These are phyloP conservation scores for Cardiospermum halicacabum DNA, from an alignment of 345 rosid species.

Conservation along the genomic window DNA sequence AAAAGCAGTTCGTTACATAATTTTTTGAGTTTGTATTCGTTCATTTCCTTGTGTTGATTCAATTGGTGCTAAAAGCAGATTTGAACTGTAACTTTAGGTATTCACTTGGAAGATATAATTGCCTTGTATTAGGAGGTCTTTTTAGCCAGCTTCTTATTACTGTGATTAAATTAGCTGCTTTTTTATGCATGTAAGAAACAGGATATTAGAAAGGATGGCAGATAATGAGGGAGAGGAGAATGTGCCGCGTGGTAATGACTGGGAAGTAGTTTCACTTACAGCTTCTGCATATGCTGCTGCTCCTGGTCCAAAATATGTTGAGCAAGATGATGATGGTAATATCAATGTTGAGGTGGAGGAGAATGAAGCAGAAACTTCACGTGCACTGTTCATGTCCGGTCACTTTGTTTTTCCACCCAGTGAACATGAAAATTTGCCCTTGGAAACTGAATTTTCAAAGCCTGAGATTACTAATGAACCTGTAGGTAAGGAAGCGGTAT, in stretches of 20 bases:
- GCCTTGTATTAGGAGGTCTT: no score
- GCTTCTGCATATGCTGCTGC: constrained; percentile 92
- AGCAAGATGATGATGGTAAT: constrained; percentile 32
- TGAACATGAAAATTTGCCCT: constrained; percentile 59
- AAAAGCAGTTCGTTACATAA: not conserved
- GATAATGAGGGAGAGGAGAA: constrained; percentile 44
- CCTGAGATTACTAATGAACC: constrained; percentile 33
- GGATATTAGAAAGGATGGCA: constrained; percentile 37
- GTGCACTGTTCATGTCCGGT: constrained; percentile 61
- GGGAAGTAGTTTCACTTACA: constrained; percentile 95
- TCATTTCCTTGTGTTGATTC: no score
- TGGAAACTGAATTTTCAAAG: constrained; percentile 31
- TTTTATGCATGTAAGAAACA: constrained; percentile 8
- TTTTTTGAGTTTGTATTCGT: not conserved
- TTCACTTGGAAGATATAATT: no score
- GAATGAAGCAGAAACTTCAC: constrained; percentile 54
- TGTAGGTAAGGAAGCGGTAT: constrained; percentile 33
- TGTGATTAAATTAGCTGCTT: not conserved
- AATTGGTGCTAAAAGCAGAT: no score
- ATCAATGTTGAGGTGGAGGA: constrained; percentile 27
- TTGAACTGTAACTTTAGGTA: no score
- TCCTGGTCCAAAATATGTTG: constrained; percentile 62
- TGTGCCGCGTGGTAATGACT: constrained; percentile 58
- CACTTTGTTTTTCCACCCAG: constrained; percentile 78
- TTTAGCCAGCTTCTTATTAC: not conserved